Conservation (phyloP, 257 asterid species). For the Rauvolfia tetraphylla region DNA sequence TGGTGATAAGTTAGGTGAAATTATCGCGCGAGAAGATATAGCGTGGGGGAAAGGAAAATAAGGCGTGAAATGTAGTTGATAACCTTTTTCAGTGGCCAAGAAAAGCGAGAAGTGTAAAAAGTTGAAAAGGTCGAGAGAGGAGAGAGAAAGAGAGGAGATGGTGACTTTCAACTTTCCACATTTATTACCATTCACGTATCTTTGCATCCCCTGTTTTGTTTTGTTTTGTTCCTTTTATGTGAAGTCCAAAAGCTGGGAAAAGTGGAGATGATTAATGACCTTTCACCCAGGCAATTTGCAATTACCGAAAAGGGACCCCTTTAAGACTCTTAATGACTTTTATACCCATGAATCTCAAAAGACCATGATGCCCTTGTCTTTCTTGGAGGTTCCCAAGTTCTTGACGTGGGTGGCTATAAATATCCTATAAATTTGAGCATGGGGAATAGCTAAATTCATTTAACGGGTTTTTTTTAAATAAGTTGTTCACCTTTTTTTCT, state of each 20-base stretch:
- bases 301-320: neutral
- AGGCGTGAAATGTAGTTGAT: slow-evolving; percentile 26
- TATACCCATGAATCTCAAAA: neutral
- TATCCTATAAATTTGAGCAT: too few species aligned
- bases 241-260: neutral
- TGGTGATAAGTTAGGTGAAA: neutral
- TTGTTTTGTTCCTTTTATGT: neutral
- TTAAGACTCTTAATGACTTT: neutral
- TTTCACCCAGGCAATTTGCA: slow-evolving; percentile 4
- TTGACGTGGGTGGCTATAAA: too few species aligned
- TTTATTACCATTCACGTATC: slow-evolving; percentile 34
- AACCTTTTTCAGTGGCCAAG: slow-evolving; percentile 25
- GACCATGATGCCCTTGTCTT: neutral
- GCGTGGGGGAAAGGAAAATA: neutral
- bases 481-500: too few species aligned
- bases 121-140: slow-evolving; percentile 9
- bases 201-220: slow-evolving; percentile 16
- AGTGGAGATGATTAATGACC: slow-evolving; percentile 5
- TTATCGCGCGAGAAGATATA: slow-evolving; percentile 12
- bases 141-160: slow-evolving; percentile 5
- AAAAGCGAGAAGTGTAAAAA: slow-evolving; percentile 16
- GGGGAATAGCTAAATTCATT: too few species aligned
- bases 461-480: too few species aligned
- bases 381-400: too few species aligned
- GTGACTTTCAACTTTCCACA: slow-evolving; percentile 40